These are phyloP conservation scores for Populus nigra DNA, from an alignment of 345 rosid species.

Conservation along the genomic window DNA sequence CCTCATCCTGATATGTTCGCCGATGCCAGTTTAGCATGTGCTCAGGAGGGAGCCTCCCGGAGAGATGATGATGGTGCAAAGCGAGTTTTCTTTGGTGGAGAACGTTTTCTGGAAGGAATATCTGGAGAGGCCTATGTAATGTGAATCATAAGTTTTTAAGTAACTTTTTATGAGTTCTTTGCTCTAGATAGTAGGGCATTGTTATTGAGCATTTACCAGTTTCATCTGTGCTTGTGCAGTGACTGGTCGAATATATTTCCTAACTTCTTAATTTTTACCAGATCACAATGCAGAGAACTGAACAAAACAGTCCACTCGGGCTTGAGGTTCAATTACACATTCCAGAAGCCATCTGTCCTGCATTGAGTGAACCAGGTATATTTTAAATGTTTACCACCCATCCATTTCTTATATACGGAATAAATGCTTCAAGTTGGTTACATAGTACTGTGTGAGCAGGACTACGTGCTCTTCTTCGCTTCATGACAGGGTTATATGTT, in stretches of 20 bases:
- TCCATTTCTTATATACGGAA: background rate
- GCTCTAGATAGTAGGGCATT: constrained; percentile 6
- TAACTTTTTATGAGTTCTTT: constrained; percentile 20
- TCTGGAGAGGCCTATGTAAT: constrained; percentile 94
- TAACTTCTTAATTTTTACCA: constrained; percentile 38
- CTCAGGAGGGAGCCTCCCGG: constrained; percentile 53
- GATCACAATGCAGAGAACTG: constrained; percentile 97
- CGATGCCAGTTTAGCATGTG: constrained; percentile 75
- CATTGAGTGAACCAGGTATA: constrained; percentile 96
- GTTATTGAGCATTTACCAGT: constrained; percentile 8
- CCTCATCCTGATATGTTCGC: constrained; percentile 99
- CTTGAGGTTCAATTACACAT: constrained; percentile 97
- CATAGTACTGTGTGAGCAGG: constrained; percentile 47
- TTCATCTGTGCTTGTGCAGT: constrained; percentile 3
- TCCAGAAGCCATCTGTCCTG: constrained; percentile 96
- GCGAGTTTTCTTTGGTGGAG: constrained; percentile 98
- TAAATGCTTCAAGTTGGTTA: constrained; percentile 8
- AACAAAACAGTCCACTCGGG: constrained; percentile 82
- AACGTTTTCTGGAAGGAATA: constrained; percentile 93
- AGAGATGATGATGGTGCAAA: constrained; percentile 99
- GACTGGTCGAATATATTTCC: background rate
- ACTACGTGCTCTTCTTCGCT: constrained; percentile 95
- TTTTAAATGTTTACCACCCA: background rate
- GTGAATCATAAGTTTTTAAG: constrained; percentile 18
- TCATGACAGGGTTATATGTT: constrained; percentile 84